Evolutionary conservation across 257 asterid species (phyloP), one percentile per base, ranked within the genome.

Genomic region (Nicotiana knightiana): DNA sequence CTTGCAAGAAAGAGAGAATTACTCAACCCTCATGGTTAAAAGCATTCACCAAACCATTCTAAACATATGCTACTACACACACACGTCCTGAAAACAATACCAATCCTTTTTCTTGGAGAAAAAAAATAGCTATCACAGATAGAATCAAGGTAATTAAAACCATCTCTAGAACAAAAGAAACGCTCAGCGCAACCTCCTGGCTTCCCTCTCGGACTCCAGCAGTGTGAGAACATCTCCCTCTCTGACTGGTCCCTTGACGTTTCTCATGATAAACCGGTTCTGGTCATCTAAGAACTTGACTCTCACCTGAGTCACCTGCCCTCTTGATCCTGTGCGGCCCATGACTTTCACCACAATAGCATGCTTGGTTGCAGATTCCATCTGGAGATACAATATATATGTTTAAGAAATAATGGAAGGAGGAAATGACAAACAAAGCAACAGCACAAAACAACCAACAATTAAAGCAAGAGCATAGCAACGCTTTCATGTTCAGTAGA

Each of bases 291-390:
- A 48, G 15, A 86, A 86, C 84, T 84, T 81, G 55, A 86, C 89
- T 78, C 87, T 84, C 59, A 86, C 89, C 54, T 86, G 89, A 58
- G 89, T 84, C 68, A 84, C 89, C 80, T 86, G 84, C 3, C 89
- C 87, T 17, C 87, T 58, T 30, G 89, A 86, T 58, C 89, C 89
- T 16, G 89, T 84, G n/a, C 89, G 86, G 17, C 87, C 89, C 85
- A 86, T 78, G 59, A 81, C 85, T 78, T 86, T 86, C 81, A 83
- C 84, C 75, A 86, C 86, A 16, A 86, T n/a, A 12, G 88, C 86
- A 21, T 86, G 86, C 81, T 83, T 86, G 73, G 63, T 86, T 61
- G 71, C 84, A 18, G 87, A 81, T 15, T 86, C 87, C 89, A 86
- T 86, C 84, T 81, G 79, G 54, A 8, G 32, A 57, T 54, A 26